Percentiles rank a stretch among this genome's conserved stretches.
Evolutionary conservation across 805 yeast species (phyloP).

Genomic region (Saccharomyces cerevisiae): DNA sequence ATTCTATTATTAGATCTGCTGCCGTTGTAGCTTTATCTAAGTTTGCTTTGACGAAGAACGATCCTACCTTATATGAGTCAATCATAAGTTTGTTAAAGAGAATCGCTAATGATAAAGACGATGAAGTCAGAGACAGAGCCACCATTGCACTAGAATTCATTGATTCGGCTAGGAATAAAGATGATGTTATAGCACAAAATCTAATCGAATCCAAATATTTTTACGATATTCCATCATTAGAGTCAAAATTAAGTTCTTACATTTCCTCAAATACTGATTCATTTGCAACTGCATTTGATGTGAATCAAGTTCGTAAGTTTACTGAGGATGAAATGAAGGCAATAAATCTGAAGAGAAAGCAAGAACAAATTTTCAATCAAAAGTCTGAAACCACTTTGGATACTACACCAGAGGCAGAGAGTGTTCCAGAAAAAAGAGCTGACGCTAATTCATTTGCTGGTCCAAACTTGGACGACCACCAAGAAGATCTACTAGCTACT

Average conservation of each 20-base stretch:
- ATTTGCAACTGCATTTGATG: conserved; percentile 57
- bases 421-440: conserved; percentile 18
- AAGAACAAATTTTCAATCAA: conserved; percentile 23
- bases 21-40: conserved; percentile 90
- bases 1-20: conserved; percentile 89
- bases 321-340: conserved; percentile 63
- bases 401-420: conserved; percentile 4
- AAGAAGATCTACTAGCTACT: conserved; percentile 42
- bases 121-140: conserved; percentile 97
- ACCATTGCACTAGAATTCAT: conserved; percentile 72
- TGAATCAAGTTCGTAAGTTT: conserved; percentile 54
- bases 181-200: conserved; percentile 31
- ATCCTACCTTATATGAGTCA: conserved; percentile 55
- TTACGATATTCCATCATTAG: conserved; percentile 71
- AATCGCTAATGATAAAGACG: conserved; percentile 83
- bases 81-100: conserved; percentile 70
- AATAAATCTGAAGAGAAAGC: conserved; percentile 49
- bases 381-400: conserved; percentile 25
- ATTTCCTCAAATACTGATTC: conserved; percentile 36
- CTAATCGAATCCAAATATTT: conserved; percentile 60
- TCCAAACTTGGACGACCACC: conserved; percentile 24
- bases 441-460: conserved; percentile 22
- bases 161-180: conserved; percentile 32
- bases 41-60: conserved; percentile 70
- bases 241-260: conserved; percentile 65